phyloP scores from a whole-genome alignment of 2,329 filamentous ascomycete genomes.

The Fusarium nelsonii region DNA sequence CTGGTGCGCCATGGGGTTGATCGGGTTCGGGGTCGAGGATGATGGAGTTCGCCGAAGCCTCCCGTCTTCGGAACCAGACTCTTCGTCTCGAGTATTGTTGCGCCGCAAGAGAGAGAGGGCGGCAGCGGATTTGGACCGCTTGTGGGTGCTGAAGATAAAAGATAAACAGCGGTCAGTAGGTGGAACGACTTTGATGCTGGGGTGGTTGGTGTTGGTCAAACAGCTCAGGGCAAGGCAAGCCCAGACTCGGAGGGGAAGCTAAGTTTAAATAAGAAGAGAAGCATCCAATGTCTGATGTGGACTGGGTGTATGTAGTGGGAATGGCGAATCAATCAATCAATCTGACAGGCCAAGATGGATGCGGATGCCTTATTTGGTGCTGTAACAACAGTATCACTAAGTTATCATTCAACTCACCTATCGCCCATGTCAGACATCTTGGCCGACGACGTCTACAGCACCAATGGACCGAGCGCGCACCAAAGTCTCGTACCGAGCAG shows the following conservation, averaged over 20 bases:
- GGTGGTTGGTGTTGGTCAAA: slow-evolving; percentile 35
- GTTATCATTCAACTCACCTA: slow-evolving; percentile 37
- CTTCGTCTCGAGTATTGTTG: slow-evolving; percentile 63
- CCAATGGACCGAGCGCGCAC: slow-evolving; percentile 8
- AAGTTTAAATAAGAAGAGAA: slow-evolving; percentile 36
- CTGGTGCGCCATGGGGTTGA: slow-evolving; percentile 55
- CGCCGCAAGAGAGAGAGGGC: slow-evolving; percentile 67
- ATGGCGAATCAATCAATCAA: slow-evolving; percentile 28
- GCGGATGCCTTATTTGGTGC: slow-evolving; percentile 1
- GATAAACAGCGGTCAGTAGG: slow-evolving; percentile 49
- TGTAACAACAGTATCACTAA: slow-evolving; percentile 7
- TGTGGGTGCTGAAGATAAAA: slow-evolving; percentile 55
- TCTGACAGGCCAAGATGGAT: slow-evolving; percentile 11
- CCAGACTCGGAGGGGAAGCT: slow-evolving; percentile 25
- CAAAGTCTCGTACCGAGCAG: not conserved
- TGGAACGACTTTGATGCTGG: slow-evolving; percentile 45
- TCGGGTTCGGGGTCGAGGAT: slow-evolving; percentile 50
- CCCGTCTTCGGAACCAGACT: slow-evolving; percentile 66
- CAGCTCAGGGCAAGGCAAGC: slow-evolving; percentile 12
- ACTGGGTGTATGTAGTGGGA: slow-evolving; percentile 31
- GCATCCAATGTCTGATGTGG: slow-evolving; percentile 35
- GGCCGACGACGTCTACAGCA: slow-evolving; percentile 22
- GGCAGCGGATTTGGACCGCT: slow-evolving; percentile 66
- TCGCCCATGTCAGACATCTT: slow-evolving; percentile 47
- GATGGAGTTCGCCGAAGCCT: slow-evolving; percentile 54